Evolutionary conservation across 179 eudicot genomes (phyloP).

Genomic region (Spinacia oleracea): DNA sequence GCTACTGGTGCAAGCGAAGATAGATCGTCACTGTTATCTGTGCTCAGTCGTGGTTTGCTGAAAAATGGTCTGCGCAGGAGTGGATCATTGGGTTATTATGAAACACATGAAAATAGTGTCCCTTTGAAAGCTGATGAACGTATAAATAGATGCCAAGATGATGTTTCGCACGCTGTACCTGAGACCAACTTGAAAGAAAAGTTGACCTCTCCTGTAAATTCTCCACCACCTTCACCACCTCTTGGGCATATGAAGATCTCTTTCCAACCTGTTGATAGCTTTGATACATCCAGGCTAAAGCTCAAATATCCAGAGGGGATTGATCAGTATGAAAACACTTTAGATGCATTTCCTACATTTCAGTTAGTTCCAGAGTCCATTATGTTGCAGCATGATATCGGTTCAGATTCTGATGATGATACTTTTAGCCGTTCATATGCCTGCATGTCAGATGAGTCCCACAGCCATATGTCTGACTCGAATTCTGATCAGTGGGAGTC

Average conservation of each 20-base stretch:
- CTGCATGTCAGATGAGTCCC: constrained; percentile 63
- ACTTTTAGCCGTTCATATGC: constrained; percentile 86
- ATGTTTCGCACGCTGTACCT: constrained; percentile 26
- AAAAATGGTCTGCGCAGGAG: constrained; percentile 54
- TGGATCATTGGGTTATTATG: constrained; percentile 45
- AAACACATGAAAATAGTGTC: constrained; percentile 28
- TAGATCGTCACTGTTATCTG: constrained; percentile 50
- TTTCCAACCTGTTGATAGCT: constrained; percentile 67
- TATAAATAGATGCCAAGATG: constrained; percentile 25
- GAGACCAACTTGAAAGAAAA: constrained; percentile 39
- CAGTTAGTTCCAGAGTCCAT: constrained; percentile 81
- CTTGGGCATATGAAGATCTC: constrained; percentile 92
- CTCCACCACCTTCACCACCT: constrained; percentile 86
- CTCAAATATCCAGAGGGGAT: constrained; percentile 74
- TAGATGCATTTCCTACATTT: constrained; percentile 76
- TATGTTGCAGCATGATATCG: constrained; percentile 42
- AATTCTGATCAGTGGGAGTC: constrained; percentile 88
- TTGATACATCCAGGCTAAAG: constrained; percentile 61
- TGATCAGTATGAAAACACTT: constrained; percentile 38
- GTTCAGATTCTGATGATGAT: constrained; percentile 84
- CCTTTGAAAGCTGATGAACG: constrained; percentile 28
- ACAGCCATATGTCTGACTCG: constrained; percentile 63
- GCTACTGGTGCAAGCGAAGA: constrained; percentile 34
- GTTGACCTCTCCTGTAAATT: constrained; percentile 40
- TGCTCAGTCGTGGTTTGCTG: constrained; percentile 53